Conservation (phyloP, 2,329 filamentous ascomycete species). For the Trichophyton benhamiae region DNA sequence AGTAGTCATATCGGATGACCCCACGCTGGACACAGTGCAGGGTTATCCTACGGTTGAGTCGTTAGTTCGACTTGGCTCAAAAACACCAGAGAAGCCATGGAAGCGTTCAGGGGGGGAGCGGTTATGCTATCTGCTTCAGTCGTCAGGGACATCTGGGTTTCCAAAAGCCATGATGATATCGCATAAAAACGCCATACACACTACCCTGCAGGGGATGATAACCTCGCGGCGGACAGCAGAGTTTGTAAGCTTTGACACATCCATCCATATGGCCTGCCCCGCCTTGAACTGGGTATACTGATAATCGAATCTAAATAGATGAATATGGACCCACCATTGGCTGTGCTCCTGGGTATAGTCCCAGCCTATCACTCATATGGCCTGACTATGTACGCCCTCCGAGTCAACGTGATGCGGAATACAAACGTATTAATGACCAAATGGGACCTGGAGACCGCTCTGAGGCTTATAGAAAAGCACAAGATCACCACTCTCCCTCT, state of each 20-base stretch:
- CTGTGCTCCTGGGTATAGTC: slow-evolving; percentile 7
- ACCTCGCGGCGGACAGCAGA: slow-evolving; percentile 1
- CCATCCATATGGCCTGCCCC: neutral
- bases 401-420: slow-evolving; percentile 6
- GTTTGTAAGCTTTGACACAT: slow-evolving; percentile 6
- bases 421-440: slow-evolving; percentile 11
- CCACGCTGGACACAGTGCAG: slow-evolving; percentile 6
- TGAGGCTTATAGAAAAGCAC: slow-evolving; percentile 9
- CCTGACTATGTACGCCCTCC: slow-evolving; percentile 9
- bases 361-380: slow-evolving; percentile 9
- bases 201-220: slow-evolving; percentile 9
- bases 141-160: slow-evolving; percentile 10
- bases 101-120: slow-evolving; percentile 7
- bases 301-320: slow-evolving; percentile 2
- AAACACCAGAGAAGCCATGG: slow-evolving; percentile 2
- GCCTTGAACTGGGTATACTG: neutral
- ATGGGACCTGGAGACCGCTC: slow-evolving; percentile 10
- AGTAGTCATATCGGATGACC: slow-evolving; percentile 10
- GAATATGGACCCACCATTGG: neutral
- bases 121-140: slow-evolving; percentile 11
- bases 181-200: slow-evolving; percentile 12
- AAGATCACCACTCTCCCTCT: slow-evolving; percentile 10
- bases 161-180: slow-evolving; percentile 13
- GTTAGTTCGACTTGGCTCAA: slow-evolving; percentile 7
- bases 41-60: slow-evolving; percentile 10